Percentiles rank a stretch among this genome's conserved stretches.
phyloP scores from a whole-genome alignment of 2,329 filamentous ascomycete species.

The Aspergillus jensenii region DNA sequence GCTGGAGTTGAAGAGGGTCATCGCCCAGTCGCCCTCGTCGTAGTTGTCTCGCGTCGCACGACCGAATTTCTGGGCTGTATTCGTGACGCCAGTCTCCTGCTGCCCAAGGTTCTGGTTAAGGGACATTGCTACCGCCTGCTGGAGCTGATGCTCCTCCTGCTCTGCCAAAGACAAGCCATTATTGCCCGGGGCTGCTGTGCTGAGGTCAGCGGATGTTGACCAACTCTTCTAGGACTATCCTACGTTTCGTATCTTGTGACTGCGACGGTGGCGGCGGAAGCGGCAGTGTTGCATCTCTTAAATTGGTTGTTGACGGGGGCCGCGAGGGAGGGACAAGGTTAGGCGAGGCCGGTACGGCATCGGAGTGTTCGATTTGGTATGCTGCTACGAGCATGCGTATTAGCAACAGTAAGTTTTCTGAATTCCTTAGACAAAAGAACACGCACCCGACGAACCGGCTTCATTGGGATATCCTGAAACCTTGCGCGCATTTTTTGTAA shows the following conservation, averaged over 20 bases:
- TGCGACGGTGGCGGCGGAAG: constrained; percentile 21
- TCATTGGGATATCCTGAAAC: constrained; percentile 24
- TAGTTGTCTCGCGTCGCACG: constrained; percentile 57
- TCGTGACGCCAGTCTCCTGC: constrained; percentile 58
- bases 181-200: constrained; percentile 25
- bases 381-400: constrained; percentile 24
- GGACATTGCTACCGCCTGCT: constrained; percentile 49
- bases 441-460: constrained; percentile 27
- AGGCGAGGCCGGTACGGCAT: constrained; percentile 36
- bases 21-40: constrained; percentile 55
- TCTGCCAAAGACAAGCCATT: constrained; percentile 42
- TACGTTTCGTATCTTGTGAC: constrained; percentile 31
- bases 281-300: constrained; percentile 26
- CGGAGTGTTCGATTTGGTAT: constrained; percentile 40
- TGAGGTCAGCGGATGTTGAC: constrained; percentile 18
- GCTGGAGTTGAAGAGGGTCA: constrained; percentile 51
- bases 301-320: constrained; percentile 47
- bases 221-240: constrained; percentile 8
- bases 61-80: constrained; percentile 47
- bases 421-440: not conserved
- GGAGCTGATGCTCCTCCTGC: constrained; percentile 45
- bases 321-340: constrained; percentile 43
- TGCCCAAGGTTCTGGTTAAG: constrained; percentile 41
- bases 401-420: not conserved
- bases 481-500: constrained; percentile 17